phyloP scores from a whole-genome alignment of 306 rosid genomes.

The Inga leiocalycina region DNA sequence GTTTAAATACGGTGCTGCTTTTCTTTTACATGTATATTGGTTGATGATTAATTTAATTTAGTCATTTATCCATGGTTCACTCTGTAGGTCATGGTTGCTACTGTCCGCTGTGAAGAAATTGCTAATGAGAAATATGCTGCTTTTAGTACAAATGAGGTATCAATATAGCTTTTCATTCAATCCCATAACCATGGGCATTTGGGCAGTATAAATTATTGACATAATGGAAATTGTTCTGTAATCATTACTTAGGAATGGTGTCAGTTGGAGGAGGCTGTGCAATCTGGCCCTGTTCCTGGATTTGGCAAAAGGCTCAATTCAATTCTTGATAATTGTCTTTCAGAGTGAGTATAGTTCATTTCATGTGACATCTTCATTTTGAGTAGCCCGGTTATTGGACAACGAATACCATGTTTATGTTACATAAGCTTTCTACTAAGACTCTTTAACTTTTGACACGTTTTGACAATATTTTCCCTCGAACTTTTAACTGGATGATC shows the following conservation, averaged over 20 bases:
- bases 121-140: conserved; percentile 65
- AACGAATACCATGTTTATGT: background rate
- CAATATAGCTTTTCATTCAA: conserved; percentile 4
- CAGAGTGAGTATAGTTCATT: conserved; percentile 60
- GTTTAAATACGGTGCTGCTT: conserved; percentile 10
- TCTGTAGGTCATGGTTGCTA: conserved; percentile 89
- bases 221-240: conserved; percentile 12
- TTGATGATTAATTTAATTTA: conserved; percentile 10
- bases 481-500: conserved; percentile 4
- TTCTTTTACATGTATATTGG: conserved; percentile 24
- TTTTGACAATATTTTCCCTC: background rate
- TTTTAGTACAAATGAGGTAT: conserved; percentile 70
- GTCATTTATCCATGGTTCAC: conserved; percentile 22
- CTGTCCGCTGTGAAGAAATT: conserved; percentile 96
- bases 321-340: conserved; percentile 51
- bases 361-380: conserved; percentile 21
- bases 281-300: conserved; percentile 56
- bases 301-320: conserved; percentile 79
- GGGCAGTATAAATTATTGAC: conserved; percentile 7
- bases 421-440: conserved; percentile 13
- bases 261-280: conserved; percentile 63
- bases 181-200: background rate
- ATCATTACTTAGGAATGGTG: conserved; percentile 64
- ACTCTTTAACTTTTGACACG: background rate
- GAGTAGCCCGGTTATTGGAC: conserved; percentile 8